These are phyloP conservation scores for Aspergillus brunneoviolaceus DNA, from an alignment of 2,329 filamentous ascomycete species.

Conservation along the genomic window DNA sequence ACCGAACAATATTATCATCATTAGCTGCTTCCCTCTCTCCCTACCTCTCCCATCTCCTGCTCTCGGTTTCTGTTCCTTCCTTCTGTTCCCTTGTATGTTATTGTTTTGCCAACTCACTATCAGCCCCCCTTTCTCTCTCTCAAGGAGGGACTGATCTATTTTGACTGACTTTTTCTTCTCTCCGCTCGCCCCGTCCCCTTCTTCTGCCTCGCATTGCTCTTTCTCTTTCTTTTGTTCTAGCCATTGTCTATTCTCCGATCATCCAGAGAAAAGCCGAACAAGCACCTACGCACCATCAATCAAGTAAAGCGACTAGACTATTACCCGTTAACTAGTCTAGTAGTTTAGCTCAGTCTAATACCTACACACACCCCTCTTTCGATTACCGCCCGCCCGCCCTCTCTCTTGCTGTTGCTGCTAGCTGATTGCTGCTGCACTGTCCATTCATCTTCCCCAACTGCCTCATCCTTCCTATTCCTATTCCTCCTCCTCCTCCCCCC, in stretches of 20 bases:
- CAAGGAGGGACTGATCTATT: neutral
- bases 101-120: too few species aligned
- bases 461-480: constrained; percentile 4
- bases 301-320: neutral
- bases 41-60: neutral
- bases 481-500: constrained; percentile 5
- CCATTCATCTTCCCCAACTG: constrained; percentile 1
- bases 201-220: neutral
- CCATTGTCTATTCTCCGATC: neutral
- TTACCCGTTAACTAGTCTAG: neutral
- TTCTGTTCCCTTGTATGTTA: too few species aligned
- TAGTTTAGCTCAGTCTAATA: too few species aligned
- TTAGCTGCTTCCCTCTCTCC: neutral
- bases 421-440: neutral
- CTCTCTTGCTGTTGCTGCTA: neutral
- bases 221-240: neutral
- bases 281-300: neutral
- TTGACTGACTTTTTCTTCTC: neutral
- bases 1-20: neutral
- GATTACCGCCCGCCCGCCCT: neutral
- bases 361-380: neutral
- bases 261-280: neutral
- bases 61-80: too few species aligned
- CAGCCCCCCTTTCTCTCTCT: neutral
- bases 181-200: neutral